A percentile compares a stretch with the other conserved stretches of the same genome.
These are phyloP conservation scores for Sporisorium graminicola DNA, from an alignment of 1,284 basidiomycete species.

Conservation along the genomic window DNA sequence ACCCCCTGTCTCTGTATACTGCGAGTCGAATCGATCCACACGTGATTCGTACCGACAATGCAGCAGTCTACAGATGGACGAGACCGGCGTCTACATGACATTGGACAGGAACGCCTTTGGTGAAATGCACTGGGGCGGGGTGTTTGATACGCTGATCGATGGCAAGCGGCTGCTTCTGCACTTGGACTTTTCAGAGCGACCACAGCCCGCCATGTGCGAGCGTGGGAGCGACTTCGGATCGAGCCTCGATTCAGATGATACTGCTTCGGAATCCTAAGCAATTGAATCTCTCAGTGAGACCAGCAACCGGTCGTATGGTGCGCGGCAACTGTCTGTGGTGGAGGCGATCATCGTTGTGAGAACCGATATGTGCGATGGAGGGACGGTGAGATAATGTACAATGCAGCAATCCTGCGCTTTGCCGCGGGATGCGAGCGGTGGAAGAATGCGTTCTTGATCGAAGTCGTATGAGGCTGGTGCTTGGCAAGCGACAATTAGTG, in stretches of 20 bases:
- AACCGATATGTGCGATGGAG: neutral
- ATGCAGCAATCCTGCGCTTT: neutral
- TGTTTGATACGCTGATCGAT: neutral
- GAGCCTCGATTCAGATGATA: neutral
- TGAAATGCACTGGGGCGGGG: slow-evolving; percentile 1
- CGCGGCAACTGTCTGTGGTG: neutral
- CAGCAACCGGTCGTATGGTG: neutral
- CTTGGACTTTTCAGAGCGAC: slow-evolving; percentile 25
- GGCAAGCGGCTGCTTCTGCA: slow-evolving; percentile 20
- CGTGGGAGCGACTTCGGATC: too few species aligned
- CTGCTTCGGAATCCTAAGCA: neutral
- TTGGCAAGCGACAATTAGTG: slow-evolving; percentile 13
- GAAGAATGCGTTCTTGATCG: slow-evolving; percentile 4
- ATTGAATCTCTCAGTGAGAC: neutral
- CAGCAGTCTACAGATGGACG: slow-evolving; percentile 53
- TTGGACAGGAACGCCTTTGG: slow-evolving; percentile 8
- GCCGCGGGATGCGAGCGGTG: slow-evolving; percentile 1
- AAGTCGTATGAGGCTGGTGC: slow-evolving; percentile 4
- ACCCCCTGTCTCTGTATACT: slow-evolving; percentile 22
- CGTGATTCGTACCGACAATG: slow-evolving; percentile 18
- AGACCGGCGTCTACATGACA: slow-evolving; percentile 23
- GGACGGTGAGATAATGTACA: slow-evolving; percentile 21
- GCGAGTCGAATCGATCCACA: neutral
- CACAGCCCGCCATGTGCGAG: neutral
- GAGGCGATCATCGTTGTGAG: neutral